phyloP scores from a whole-genome alignment of 2,329 filamentous ascomycete genomes.

The Fusarium floridanum region DNA sequence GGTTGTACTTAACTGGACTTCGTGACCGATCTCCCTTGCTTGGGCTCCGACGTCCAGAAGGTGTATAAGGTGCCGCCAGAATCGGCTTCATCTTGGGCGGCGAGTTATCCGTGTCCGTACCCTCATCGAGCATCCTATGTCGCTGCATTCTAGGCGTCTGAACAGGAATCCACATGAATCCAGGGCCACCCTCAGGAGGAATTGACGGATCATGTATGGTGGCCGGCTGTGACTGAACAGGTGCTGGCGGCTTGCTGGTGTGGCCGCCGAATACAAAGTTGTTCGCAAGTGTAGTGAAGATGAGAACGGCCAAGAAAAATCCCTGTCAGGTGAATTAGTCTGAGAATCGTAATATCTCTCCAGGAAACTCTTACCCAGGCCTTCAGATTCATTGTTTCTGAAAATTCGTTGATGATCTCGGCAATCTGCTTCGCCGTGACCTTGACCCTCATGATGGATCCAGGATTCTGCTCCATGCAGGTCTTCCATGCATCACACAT shows the following conservation, averaged over 20 bases:
- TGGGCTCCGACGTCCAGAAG: slow-evolving; percentile 61
- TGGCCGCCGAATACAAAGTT: slow-evolving; percentile 60
- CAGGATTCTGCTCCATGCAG: slow-evolving; percentile 89
- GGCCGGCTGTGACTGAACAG: slow-evolving; percentile 44
- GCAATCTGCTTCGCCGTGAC: slow-evolving; percentile 90
- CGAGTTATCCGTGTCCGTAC: slow-evolving; percentile 65
- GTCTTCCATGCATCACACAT: slow-evolving; percentile 85
- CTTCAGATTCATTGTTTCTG: slow-evolving; percentile 91
- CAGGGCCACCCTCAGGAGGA: slow-evolving; percentile 52
- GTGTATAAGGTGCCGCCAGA: slow-evolving; percentile 60
- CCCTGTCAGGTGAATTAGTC: slow-evolving; percentile 53
- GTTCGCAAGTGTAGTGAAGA: slow-evolving; percentile 64
- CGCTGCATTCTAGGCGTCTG: slow-evolving; percentile 62
- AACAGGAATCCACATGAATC: slow-evolving; percentile 65
- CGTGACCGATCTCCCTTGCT: slow-evolving; percentile 63
- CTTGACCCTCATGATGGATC: slow-evolving; percentile 81
- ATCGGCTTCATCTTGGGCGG: slow-evolving; percentile 58
- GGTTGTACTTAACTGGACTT: slow-evolving; percentile 61
- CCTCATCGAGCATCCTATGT: slow-evolving; percentile 59
- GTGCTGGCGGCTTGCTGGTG: slow-evolving; percentile 46
- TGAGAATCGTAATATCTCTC: background rate
- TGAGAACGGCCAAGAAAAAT: slow-evolving; percentile 64
- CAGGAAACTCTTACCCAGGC: slow-evolving; percentile 60
- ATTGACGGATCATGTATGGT: slow-evolving; percentile 41
- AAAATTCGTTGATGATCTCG: slow-evolving; percentile 92